Conservation (phyloP, 768 basidiomycete species). For the Boletus sensibilis region DNA sequence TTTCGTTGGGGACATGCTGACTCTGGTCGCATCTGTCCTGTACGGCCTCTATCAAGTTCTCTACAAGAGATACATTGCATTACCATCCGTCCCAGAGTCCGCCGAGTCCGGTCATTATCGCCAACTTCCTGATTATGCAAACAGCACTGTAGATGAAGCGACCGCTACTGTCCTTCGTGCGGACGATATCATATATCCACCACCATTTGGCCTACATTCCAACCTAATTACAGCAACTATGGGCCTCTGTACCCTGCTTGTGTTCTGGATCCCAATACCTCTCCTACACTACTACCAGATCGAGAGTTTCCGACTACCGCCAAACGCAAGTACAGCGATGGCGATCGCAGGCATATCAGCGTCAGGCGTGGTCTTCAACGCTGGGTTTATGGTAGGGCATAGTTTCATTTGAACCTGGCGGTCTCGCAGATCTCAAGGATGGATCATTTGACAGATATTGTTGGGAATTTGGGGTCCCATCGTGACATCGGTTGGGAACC, state of each 20-base stretch:
- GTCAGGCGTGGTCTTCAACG: constrained; percentile 77
- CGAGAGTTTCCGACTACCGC: constrained; percentile 69
- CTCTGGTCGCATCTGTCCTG: constrained; percentile 65
- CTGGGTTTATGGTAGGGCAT: constrained; percentile 73
- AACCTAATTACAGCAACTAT: constrained; percentile 79
- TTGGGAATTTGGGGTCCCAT: constrained; percentile 88
- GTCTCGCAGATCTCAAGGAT: constrained; percentile 4
- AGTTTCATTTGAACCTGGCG: not conserved
- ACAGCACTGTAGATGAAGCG: constrained; percentile 26
- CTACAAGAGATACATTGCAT: constrained; percentile 76
- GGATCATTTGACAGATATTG: constrained; percentile 51
- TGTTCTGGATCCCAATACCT: constrained; percentile 80
- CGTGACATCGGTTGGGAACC: constrained; percentile 81
- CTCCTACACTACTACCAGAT: constrained; percentile 63
- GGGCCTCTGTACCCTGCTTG: constrained; percentile 70
- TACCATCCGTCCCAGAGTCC: constrained; percentile 62
- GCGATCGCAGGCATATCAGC: constrained; percentile 68
- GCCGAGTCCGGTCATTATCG: constrained; percentile 43
- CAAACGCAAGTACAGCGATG: constrained; percentile 41
- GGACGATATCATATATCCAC: constrained; percentile 47
- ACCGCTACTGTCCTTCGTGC: constrained; percentile 14
- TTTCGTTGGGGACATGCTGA: constrained; percentile 70
- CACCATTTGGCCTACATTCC: constrained; percentile 82
- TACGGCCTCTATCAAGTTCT: constrained; percentile 82
- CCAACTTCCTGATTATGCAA: constrained; percentile 41